phyloP scores from a whole-genome alignment of 2,329 filamentous ascomycete species.

The Pezicula radicicola region DNA sequence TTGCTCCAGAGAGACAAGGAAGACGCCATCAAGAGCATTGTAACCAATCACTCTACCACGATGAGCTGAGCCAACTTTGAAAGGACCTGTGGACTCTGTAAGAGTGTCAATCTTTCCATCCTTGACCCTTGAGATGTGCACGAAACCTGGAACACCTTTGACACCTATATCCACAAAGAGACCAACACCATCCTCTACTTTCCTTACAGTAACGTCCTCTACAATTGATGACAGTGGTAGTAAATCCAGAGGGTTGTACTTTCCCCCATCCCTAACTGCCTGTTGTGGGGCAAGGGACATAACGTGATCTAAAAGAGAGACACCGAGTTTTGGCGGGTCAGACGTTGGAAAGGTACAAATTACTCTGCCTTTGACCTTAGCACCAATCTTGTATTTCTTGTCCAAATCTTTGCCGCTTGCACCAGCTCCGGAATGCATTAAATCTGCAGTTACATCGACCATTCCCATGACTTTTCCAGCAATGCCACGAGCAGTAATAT shows the following conservation, averaged over 20 bases:
- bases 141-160: constrained; percentile 73
- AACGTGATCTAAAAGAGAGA: constrained; percentile 86
- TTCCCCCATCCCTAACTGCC: constrained; percentile 40
- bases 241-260: constrained; percentile 49
- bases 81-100: constrained; percentile 72
- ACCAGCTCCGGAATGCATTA: constrained; percentile 81
- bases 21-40: constrained; percentile 82
- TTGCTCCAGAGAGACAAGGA: constrained; percentile 79
- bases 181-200: constrained; percentile 77
- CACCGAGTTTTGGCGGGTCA: constrained; percentile 78
- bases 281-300: constrained; percentile 51
- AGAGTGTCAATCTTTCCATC: constrained; percentile 86
- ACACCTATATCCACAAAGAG: constrained; percentile 74
- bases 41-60: constrained; percentile 81
- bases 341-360: constrained; percentile 82
- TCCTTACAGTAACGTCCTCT: constrained; percentile 73
- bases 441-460: constrained; percentile 84
- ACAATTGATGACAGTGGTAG: constrained; percentile 73
- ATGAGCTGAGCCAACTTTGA: constrained; percentile 75
- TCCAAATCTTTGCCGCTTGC: constrained; percentile 67
- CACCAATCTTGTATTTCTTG: constrained; percentile 77
- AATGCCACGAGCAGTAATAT: constrained; percentile 72
- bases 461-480: constrained; percentile 89
- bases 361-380: constrained; percentile 80
- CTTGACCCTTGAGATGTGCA: constrained; percentile 89